A percentile compares a stretch with the other conserved stretches of the same genome.
Evolutionary conservation across 148 eudicot genomes (phyloP).

Genomic region (Vaccinium darrowii): DNA sequence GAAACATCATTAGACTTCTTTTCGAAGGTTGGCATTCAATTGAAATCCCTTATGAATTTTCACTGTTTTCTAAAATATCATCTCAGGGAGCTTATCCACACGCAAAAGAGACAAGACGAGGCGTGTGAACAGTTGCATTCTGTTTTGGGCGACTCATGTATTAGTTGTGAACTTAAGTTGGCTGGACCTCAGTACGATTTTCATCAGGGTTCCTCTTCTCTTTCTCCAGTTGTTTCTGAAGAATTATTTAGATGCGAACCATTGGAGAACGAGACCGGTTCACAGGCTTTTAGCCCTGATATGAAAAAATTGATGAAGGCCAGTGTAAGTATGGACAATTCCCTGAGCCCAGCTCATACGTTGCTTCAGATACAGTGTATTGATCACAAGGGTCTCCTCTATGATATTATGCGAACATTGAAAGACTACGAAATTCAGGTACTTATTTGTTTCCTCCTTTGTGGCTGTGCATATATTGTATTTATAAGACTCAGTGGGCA

Average conservation of each 20-base stretch:
- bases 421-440: constrained; percentile 82
- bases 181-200: constrained; percentile 64
- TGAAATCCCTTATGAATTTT: neutral
- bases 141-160: constrained; percentile 66
- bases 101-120: constrained; percentile 54
- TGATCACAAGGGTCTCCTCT: constrained; percentile 85
- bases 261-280: constrained; percentile 40
- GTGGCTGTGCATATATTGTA: neutral
- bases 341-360: constrained; percentile 82
- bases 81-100: constrained; percentile 73
- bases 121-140: constrained; percentile 48
- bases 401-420: constrained; percentile 76
- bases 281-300: constrained; percentile 41
- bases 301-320: constrained; percentile 8
- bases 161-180: constrained; percentile 73
- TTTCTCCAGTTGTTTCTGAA: constrained; percentile 57
- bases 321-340: constrained; percentile 27
- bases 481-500: neutral
- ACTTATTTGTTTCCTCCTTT: neutral
- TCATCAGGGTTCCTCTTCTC: constrained; percentile 56
- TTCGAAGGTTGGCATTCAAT: neutral
- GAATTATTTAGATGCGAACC: constrained; percentile 59
- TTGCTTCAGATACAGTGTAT: constrained; percentile 80
- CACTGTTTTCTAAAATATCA: neutral
- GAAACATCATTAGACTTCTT: neutral